Base-by-base conservation (phyloP, 139 green algal genomes). In the Picochlorum costavermella region DNA sequence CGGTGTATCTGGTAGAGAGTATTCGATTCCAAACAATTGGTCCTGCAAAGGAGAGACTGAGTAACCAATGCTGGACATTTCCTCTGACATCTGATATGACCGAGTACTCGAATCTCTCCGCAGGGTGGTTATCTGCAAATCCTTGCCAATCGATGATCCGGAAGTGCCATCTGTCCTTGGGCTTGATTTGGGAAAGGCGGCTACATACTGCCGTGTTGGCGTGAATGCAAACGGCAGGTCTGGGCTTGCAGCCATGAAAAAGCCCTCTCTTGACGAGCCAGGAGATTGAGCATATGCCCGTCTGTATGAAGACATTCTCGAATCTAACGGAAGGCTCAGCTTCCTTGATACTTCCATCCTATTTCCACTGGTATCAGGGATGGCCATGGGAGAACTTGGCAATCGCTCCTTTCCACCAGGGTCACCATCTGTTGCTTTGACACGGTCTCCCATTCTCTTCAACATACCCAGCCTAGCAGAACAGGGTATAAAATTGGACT, bases 221-320 rank as follows among this genome's bases (percentile, higher is more conserved):
- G 84, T 91, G 69, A 88, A 86, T 10, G 84, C 84, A 72, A 91
- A 91, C 1, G 84, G 84, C 44, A 91, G 79, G 67, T 91, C 79
- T 0, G 84, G 84, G 56, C 75, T 86, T 74, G 75, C 71, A 57
- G 75, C 16, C n/a, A 25, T 55, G n/a, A 20, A 20, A 25, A 55
- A 20, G n/a, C n/a, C 46, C n/a, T 55, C 46, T 23, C 17, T 28
- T 2, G 33, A 40, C 0, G 33, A 40, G 3, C 33, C 33, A 40
- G 33, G 33, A 40, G 33, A 40, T 3, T 40, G 33, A 40, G 33
- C 33, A 40, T 40, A 40, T 40, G 6, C 33, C 33, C 33, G 33
- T 40, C 33, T 40, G 33, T 40, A 40, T 40, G 33, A 40, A 40
- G 33, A 40, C 33, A 11, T 40, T 40, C 33, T 40, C 11, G 33